These are phyloP conservation scores for Bolboschoenus planiculmis DNA, from an alignment of 176 grass and related monocot species.

Conservation along the genomic window DNA sequence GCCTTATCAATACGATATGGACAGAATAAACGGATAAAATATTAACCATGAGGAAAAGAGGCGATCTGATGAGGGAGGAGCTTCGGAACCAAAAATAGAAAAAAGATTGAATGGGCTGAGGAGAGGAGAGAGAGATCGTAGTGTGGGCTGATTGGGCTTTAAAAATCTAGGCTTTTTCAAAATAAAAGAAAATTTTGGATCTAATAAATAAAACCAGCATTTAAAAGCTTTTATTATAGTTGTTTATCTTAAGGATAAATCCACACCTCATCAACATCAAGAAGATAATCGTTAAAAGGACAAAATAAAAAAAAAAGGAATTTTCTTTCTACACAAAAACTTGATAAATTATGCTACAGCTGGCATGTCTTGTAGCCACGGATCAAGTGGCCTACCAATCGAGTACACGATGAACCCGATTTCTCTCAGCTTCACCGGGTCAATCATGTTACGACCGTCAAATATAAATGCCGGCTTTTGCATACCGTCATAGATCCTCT, in stretches of 20 bases:
- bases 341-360: constrained; percentile 30
- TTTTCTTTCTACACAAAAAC: background rate
- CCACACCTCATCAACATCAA: background rate
- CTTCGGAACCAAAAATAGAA: background rate
- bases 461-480: constrained; percentile 84
- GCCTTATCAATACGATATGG: no score
- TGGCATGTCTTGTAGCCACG: constrained; percentile 79
- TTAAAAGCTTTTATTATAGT: background rate
- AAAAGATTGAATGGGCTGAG: background rate
- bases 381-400: constrained; percentile 76
- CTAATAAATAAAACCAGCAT: no score
- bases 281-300: background rate
- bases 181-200: background rate
- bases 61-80: background rate
- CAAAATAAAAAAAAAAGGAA: background rate
- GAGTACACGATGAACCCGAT: constrained; percentile 87
- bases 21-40: no score
- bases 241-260: no score
- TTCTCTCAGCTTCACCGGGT: constrained; percentile 63
- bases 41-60: no score
- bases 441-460: constrained; percentile 63
- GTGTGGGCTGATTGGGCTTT: background rate
- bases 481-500: constrained; percentile 81
- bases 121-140: background rate
- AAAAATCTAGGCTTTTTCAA: background rate